phyloP scores from a whole-genome alignment of 768 basidiomycete species.

The Agaricus sinodeliciosus region DNA sequence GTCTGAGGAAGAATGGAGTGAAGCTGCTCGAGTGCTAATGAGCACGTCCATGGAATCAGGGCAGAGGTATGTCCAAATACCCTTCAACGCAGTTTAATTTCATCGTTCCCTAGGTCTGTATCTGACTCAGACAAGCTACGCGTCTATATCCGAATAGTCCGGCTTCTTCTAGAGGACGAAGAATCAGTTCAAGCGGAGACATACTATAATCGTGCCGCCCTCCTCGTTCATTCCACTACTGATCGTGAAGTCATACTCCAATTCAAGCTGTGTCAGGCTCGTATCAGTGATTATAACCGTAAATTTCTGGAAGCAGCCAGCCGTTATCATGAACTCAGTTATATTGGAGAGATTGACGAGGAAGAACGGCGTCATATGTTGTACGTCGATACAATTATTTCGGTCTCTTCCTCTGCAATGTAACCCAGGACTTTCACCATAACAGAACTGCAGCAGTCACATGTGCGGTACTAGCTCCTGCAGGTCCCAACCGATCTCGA shows the following conservation, averaged over 20 bases:
- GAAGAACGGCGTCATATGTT: slow-evolving; percentile 88
- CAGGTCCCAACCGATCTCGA: slow-evolving; percentile 93
- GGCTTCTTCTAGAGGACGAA: slow-evolving; percentile 91
- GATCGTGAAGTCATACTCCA: slow-evolving; percentile 76
- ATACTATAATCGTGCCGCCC: slow-evolving; percentile 93
- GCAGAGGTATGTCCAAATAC: slow-evolving; percentile 51
- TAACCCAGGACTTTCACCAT: neutral
- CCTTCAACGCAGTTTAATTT: neutral
- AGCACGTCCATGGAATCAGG: slow-evolving; percentile 88
- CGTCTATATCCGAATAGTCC: slow-evolving; percentile 90
- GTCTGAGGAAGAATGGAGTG: slow-evolving; percentile 87
- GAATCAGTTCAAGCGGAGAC: slow-evolving; percentile 98
- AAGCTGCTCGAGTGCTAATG: slow-evolving; percentile 88
- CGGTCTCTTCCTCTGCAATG: neutral
- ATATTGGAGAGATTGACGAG: slow-evolving; percentile 86
- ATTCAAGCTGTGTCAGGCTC: slow-evolving; percentile 91
- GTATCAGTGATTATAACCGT: slow-evolving; percentile 87
- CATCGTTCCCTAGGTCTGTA: slow-evolving; percentile 37
- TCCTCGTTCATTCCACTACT: slow-evolving; percentile 73
- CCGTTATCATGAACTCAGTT: slow-evolving; percentile 92
- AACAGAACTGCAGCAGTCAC: slow-evolving; percentile 83
- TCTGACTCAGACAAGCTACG: slow-evolving; percentile 83
- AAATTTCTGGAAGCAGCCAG: slow-evolving; percentile 93
- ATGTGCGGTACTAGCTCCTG: slow-evolving; percentile 94
- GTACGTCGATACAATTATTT: slow-evolving; percentile 38